These are phyloP conservation scores for Eragrostis nindensis DNA, from an alignment of 176 grass and related monocot species.

Conservation along the genomic window DNA sequence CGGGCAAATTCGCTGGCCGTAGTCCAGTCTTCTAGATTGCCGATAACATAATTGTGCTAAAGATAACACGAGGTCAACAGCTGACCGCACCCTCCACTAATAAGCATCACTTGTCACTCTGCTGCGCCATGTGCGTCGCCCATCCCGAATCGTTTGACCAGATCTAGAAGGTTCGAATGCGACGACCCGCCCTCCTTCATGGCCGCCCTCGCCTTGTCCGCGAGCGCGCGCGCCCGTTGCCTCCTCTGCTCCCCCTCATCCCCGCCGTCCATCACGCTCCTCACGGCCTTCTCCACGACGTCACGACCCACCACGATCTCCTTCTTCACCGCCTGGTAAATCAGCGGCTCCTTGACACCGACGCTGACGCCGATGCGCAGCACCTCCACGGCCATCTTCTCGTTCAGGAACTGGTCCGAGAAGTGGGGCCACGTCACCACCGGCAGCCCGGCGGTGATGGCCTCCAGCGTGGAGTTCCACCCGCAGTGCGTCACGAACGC, in stretches of 20 bases:
- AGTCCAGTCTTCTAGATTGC: no score
- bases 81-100: no score
- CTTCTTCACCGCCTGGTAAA: conserved; percentile 11
- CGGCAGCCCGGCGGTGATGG: conserved; percentile 48
- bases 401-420: conserved; percentile 59
- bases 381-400: conserved; percentile 61
- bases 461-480: conserved; percentile 83
- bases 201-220: conserved; percentile 14
- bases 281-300: conserved; percentile 31
- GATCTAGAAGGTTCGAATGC: conserved; percentile 10
- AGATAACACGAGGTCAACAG: no score
- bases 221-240: conserved; percentile 3
- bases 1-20: no score
- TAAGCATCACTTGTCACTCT: not conserved
- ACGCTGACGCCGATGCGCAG: conserved; percentile 55
- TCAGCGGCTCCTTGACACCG: conserved; percentile 23
- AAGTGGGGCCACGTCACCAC: conserved; percentile 64
- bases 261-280: conserved; percentile 42
- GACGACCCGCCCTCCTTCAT: conserved; percentile 40
- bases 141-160: conserved; percentile 30
- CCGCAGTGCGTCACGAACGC: conserved; percentile 83
- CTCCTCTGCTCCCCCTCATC: conserved; percentile 40
- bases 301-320: conserved; percentile 21
- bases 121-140: not conserved
- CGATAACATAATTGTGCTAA: no score